These are phyloP conservation scores for Polygonum aviculare DNA, from an alignment of 148 eudicot species.

Conservation along the genomic window DNA sequence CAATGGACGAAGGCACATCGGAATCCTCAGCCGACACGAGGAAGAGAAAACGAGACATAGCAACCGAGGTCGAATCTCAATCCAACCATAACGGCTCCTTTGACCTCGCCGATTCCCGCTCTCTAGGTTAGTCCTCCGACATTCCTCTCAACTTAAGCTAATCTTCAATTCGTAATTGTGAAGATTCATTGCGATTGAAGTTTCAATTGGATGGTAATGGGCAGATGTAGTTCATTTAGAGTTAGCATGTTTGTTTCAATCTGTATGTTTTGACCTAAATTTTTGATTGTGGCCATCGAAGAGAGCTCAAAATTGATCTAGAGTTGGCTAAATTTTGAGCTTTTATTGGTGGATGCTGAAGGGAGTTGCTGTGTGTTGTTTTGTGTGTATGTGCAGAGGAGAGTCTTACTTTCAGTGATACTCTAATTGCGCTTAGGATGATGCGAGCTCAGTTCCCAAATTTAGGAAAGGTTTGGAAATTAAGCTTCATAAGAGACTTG, in stretches of 20 bases:
- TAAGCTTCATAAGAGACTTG: not conserved
- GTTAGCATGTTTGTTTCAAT: not conserved
- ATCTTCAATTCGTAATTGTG: not conserved
- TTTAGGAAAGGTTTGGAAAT: conserved; percentile 47
- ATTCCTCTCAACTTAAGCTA: not conserved
- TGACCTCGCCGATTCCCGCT: not conserved
- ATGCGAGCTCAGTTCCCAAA: conserved; percentile 92
- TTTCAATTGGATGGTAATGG: not conserved
- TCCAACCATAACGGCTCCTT: not conserved
- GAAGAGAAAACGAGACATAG: conserved; percentile 12
- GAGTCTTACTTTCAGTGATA: conserved; percentile 68
- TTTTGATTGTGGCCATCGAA: not conserved
- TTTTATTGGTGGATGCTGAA: not conserved
- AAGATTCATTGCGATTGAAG: not conserved
- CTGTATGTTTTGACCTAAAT: not conserved
- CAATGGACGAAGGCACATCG: not conserved
- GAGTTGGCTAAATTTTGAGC: not conserved
- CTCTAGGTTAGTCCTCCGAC: not conserved
- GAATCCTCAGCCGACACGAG: conserved; percentile 7
- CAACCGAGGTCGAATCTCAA: not conserved
- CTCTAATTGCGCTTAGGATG: conserved; percentile 74
- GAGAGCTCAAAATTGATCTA: not conserved
- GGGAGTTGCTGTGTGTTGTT: not conserved
- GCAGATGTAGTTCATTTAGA: not conserved
- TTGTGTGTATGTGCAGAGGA: conserved; percentile 39